Evolutionary conservation across 306 rosid species (phyloP).

Genomic region (Pyrus communis): DNA sequence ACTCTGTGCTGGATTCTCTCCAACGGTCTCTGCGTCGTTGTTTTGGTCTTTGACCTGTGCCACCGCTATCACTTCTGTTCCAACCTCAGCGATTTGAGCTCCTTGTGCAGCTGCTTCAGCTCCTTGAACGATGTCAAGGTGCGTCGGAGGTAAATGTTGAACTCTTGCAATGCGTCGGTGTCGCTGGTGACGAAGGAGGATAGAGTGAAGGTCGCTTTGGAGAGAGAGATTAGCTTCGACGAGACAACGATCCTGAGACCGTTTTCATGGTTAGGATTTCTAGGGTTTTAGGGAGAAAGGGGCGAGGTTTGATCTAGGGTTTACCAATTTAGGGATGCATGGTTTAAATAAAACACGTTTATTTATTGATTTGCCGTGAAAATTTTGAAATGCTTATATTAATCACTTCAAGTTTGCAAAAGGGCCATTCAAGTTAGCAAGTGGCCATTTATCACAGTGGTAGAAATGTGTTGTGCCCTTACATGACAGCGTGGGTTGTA

Average conservation of each 20-base stretch:
- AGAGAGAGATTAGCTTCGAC: constrained; percentile 39
- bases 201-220: constrained; percentile 31
- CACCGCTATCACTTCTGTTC: neutral
- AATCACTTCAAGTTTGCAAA: no score
- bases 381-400: no score
- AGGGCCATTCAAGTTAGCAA: no score
- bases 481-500: no score
- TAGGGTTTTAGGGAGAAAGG: neutral
- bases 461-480: no score
- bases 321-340: neutral
- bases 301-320: neutral
- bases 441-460: accelerated
- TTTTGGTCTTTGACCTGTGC: constrained; percentile 2
- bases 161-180: constrained; percentile 25
- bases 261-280: constrained; percentile 21
- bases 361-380: neutral
- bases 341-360: neutral
- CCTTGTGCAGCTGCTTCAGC: constrained; percentile 35
- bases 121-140: constrained; percentile 39
- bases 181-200: constrained; percentile 22
- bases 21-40: constrained; percentile 2
- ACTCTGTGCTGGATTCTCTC: neutral
- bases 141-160: constrained; percentile 35
- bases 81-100: constrained; percentile 9
- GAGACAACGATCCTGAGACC: constrained; percentile 17